Conservation (phyloP, 2,329 filamentous ascomycete species). For the Fonsecaea pugnacius region DNA sequence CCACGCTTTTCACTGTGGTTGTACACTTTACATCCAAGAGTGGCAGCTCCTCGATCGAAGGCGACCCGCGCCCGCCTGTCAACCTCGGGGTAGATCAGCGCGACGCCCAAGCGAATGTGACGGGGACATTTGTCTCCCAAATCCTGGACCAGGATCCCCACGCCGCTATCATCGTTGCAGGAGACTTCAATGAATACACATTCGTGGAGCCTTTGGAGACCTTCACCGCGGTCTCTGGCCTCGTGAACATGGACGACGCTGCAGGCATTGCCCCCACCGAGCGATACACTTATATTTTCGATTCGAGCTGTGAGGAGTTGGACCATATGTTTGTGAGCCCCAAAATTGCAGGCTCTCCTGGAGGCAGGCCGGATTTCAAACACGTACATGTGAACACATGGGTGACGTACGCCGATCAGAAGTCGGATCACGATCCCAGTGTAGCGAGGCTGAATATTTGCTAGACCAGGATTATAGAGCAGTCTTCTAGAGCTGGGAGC, state of each 20-base stretch:
- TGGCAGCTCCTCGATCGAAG: constrained; percentile 66
- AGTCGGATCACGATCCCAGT: constrained; percentile 72
- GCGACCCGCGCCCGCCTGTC: constrained; percentile 67
- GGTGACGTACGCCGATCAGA: constrained; percentile 60
- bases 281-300: constrained; percentile 72
- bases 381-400: constrained; percentile 75
- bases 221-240: constrained; percentile 59
- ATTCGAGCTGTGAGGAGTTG: constrained; percentile 70
- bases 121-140: constrained; percentile 62
- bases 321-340: constrained; percentile 72
- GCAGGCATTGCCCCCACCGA: constrained; percentile 59
- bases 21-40: constrained; percentile 71
- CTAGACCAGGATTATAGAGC: background rate
- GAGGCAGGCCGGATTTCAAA: constrained; percentile 48
- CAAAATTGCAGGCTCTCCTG: constrained; percentile 47
- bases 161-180: constrained; percentile 64
- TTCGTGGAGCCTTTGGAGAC: constrained; percentile 63
- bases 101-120: constrained; percentile 60
- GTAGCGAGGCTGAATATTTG: constrained; percentile 68
- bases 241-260: constrained; percentile 67
- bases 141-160: constrained; percentile 62
- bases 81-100: constrained; percentile 67
- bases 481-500: background rate
- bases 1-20: constrained; percentile 72
- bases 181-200: constrained; percentile 75